A percentile compares a stretch with the other conserved stretches of the same genome.
phyloP scores from a whole-genome alignment of 371 early-diverging fungal species.

The Entomophthora muscae region DNA sequence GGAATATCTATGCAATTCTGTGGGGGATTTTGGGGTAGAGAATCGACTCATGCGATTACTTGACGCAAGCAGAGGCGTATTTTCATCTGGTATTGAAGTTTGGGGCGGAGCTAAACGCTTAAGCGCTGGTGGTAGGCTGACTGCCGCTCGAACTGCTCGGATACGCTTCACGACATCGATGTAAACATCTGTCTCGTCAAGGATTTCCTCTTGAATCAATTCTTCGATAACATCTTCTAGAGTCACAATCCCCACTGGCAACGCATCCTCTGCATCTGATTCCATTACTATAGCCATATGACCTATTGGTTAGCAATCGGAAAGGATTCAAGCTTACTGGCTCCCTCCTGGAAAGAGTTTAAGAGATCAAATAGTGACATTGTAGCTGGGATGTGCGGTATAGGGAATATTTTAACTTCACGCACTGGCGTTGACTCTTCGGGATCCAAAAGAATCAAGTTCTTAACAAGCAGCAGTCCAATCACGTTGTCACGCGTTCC shows the following conservation, averaged over 20 bases:
- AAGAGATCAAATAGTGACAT: constrained; percentile 76
- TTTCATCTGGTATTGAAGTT: not conserved
- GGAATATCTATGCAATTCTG: not conserved
- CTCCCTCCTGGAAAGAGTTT: constrained; percentile 81
- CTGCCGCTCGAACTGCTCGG: constrained; percentile 14
- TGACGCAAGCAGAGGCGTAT: not conserved
- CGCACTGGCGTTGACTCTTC: constrained; percentile 51
- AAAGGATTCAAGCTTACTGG: constrained; percentile 25
- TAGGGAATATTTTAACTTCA: constrained; percentile 40
- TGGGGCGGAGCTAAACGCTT: not conserved
- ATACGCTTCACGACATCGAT: constrained; percentile 39
- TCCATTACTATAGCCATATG: constrained; percentile 59
- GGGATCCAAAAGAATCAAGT: constrained; percentile 63
- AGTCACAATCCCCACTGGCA: constrained; percentile 71
- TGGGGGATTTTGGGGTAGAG: not conserved
- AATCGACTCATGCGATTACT: not conserved
- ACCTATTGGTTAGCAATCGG: constrained; percentile 14
- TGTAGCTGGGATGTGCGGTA: constrained; percentile 51
- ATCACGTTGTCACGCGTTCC: constrained; percentile 49
- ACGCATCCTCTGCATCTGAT: constrained; percentile 24
- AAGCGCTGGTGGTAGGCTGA: not conserved
- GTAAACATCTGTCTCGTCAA: constrained; percentile 88
- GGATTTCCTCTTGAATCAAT: constrained; percentile 80
- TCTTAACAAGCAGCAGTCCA: constrained; percentile 81
- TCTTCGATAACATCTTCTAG: constrained; percentile 95